A percentile compares a stretch with the other conserved stretches of the same genome.
phyloP scores from a whole-genome alignment of 352 stramenopile species.

The Pilasporangium apinafurcum region DNA sequence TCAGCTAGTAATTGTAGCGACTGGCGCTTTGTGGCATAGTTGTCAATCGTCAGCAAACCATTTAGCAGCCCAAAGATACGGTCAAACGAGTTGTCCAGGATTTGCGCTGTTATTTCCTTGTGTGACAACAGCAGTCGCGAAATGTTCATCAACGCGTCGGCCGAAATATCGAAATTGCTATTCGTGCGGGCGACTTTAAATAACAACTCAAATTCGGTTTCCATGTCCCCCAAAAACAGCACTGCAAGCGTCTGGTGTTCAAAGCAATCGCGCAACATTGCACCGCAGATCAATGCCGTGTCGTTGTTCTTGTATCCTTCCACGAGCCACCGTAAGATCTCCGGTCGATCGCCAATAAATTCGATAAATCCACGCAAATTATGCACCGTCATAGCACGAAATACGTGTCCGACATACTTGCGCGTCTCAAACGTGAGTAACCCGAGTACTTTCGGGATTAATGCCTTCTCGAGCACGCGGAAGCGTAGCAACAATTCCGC shows the following conservation, averaged over 20 bases:
- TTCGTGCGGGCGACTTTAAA: constrained; percentile 74
- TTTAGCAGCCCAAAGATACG: constrained; percentile 69
- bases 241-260: constrained; percentile 52
- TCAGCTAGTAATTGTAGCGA: constrained; percentile 66
- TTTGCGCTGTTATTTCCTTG: constrained; percentile 42
- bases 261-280: constrained; percentile 80
- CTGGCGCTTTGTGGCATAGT: constrained; percentile 75
- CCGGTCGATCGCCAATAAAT: constrained; percentile 45
- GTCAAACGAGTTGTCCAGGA: constrained; percentile 52
- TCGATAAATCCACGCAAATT: constrained; percentile 58
- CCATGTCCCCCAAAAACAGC: constrained; percentile 55
- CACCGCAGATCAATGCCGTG: constrained; percentile 67
- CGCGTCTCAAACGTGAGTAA: constrained; percentile 77
- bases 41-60: constrained; percentile 43
- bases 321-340: constrained; percentile 69
- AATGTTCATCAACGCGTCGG: constrained; percentile 80
- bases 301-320: constrained; percentile 70
- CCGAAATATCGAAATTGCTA: constrained; percentile 78
- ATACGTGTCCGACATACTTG: constrained; percentile 77
- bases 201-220: constrained; percentile 55
- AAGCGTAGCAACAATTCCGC: constrained; percentile 66
- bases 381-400: constrained; percentile 71
- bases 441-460: constrained; percentile 62
- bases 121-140: constrained; percentile 59
- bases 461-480: constrained; percentile 64